Evolutionary conservation across 164 flowering plant genomes (phyloP).

Genomic region (Santalum album): DNA sequence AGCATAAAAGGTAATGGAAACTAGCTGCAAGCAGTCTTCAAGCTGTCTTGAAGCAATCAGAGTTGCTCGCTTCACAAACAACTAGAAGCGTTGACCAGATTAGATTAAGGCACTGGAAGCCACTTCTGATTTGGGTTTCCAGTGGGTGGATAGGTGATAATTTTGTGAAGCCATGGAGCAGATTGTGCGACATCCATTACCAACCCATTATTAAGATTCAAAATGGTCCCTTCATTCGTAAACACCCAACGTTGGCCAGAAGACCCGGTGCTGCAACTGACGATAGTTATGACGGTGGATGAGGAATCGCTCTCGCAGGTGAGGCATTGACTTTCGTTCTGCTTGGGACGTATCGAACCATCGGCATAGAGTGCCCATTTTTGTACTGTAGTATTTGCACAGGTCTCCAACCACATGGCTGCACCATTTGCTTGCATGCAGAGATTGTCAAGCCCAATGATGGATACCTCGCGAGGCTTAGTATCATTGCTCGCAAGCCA

Average conservation of each 20-base stretch:
- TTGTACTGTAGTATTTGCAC: background rate
- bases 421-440: background rate
- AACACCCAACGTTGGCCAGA: background rate
- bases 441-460: background rate
- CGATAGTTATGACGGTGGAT: background rate
- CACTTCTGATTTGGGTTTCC: too few relatives aligned
- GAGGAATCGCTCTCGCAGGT: background rate
- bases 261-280: background rate
- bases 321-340: background rate
- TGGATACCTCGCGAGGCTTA: background rate
- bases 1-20: too few relatives aligned
- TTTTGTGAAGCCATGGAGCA: too few relatives aligned
- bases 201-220: too few relatives aligned
- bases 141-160: too few relatives aligned
- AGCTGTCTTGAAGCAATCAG: too few relatives aligned
- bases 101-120: too few relatives aligned
- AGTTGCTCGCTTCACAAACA: too few relatives aligned
- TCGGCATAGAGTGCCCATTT: background rate
- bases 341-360: background rate
- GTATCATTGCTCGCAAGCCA: background rate
- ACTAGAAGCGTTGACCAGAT: too few relatives aligned
- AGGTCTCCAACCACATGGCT: background rate
- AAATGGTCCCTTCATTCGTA: background rate
- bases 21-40: too few relatives aligned
- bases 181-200: too few relatives aligned